phyloP scores from a whole-genome alignment of 805 yeast genomes.

The Ogataea pilisensis region DNA sequence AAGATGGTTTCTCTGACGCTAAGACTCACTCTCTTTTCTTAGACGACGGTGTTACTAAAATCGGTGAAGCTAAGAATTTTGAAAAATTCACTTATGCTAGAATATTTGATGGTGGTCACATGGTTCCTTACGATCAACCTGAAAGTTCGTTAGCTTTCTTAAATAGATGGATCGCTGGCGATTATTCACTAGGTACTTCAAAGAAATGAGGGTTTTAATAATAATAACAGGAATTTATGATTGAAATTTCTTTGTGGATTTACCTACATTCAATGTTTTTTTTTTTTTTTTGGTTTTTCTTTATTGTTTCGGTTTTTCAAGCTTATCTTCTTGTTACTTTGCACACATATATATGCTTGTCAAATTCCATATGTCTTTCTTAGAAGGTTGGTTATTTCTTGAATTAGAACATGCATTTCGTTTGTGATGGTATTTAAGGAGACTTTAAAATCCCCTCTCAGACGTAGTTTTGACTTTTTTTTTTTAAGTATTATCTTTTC shows the following conservation, averaged over 20 bases:
- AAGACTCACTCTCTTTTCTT: constrained; percentile 21
- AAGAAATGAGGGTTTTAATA: constrained; percentile 11
- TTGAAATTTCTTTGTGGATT: too few relatives aligned
- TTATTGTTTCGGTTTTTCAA: neutral
- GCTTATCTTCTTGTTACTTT: neutral
- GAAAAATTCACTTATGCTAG: constrained; percentile 73
- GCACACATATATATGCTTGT: too few relatives aligned
- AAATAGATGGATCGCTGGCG: constrained; percentile 70
- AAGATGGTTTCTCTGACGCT: constrained; percentile 24
- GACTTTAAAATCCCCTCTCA: too few relatives aligned
- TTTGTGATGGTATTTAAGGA: too few relatives aligned
- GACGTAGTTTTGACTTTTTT: too few relatives aligned
- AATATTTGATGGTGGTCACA: constrained; percentile 81
- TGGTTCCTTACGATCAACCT: constrained; percentile 91
- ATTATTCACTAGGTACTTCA: constrained; percentile 33
- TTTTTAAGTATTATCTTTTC: too few relatives aligned
- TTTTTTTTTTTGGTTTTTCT: constrained; percentile 1
- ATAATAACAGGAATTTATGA: too few relatives aligned
- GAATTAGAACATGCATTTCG: too few relatives aligned
- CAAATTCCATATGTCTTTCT: too few relatives aligned
- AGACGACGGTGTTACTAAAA: constrained; percentile 34
- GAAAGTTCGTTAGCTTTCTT: constrained; percentile 65
- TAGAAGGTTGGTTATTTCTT: too few relatives aligned
- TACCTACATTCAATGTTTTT: neutral
- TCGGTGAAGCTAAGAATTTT: constrained; percentile 74